Conservation (phyloP, 2,329 filamentous ascomycete genomes). For the Macroventuria anomochaeta region DNA sequence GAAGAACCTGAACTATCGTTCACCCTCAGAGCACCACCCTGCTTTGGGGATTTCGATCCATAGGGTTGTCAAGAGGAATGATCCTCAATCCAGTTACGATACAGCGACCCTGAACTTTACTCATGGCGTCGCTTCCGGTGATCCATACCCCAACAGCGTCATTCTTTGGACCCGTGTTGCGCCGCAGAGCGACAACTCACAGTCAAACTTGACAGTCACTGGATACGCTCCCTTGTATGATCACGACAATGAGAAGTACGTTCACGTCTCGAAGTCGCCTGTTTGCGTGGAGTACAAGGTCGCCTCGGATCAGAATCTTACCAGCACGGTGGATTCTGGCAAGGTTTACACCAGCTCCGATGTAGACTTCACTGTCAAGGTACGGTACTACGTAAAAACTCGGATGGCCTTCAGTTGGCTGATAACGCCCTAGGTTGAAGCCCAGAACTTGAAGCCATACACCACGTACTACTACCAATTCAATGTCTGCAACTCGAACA, state of each 20-base stretch:
- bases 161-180: slow-evolving; percentile 46
- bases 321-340: slow-evolving; percentile 61
- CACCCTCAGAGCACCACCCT: slow-evolving; percentile 69
- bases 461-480: slow-evolving; percentile 76
- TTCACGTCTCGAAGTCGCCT: slow-evolving; percentile 63
- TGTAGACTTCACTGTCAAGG: slow-evolving; percentile 78
- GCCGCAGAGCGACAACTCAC: slow-evolving; percentile 51
- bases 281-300: slow-evolving; percentile 73
- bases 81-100: slow-evolving; percentile 31
- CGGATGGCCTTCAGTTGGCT: not conserved
- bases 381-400: slow-evolving; percentile 29
- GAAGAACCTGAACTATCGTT: slow-evolving; percentile 70
- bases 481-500: slow-evolving; percentile 68
- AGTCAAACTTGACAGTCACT: slow-evolving; percentile 59
- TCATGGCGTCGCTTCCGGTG: slow-evolving; percentile 57
- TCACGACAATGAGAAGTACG: slow-evolving; percentile 61
- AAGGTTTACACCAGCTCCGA: slow-evolving; percentile 73
- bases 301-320: slow-evolving; percentile 56
- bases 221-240: slow-evolving; percentile 61
- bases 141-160: slow-evolving; percentile 53
- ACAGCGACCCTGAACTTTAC: slow-evolving; percentile 40
- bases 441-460: slow-evolving; percentile 65
- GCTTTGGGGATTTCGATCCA: slow-evolving; percentile 69
- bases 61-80: slow-evolving; percentile 63
- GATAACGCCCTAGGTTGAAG: slow-evolving; percentile 63